phyloP scores from a whole-genome alignment of 2,329 filamentous ascomycete genomes.

The Pleochaeta shiraiana region DNA sequence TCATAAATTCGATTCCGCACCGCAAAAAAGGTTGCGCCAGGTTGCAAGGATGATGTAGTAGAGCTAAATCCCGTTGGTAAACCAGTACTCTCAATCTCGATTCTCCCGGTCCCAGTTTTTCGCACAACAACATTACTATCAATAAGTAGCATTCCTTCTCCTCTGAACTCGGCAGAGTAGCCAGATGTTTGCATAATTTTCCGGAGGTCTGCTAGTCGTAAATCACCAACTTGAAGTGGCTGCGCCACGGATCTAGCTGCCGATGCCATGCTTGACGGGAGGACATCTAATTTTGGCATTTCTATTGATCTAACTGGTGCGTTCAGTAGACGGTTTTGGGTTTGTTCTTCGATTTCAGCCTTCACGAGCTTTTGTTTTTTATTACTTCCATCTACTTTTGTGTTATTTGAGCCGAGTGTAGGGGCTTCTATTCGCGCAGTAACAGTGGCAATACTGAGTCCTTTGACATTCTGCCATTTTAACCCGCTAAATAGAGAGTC shows the following conservation, averaged over 20 bases:
- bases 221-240: slow-evolving; percentile 83
- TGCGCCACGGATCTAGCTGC: slow-evolving; percentile 58
- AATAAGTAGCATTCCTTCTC: slow-evolving; percentile 77
- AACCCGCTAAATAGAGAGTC: slow-evolving; percentile 67
- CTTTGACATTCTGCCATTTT: slow-evolving; percentile 86
- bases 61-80: slow-evolving; percentile 23
- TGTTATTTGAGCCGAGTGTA: slow-evolving; percentile 21
- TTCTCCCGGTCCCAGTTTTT: slow-evolving; percentile 68
- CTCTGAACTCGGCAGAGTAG: slow-evolving; percentile 78
- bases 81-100: slow-evolving; percentile 68
- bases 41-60: slow-evolving; percentile 17
- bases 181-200: slow-evolving; percentile 63
- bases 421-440: slow-evolving; percentile 46
- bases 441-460: slow-evolving; percentile 78
- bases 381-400: slow-evolving; percentile 21
- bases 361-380: slow-evolving; percentile 24
- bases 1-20: slow-evolving; percentile 88
- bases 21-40: slow-evolving; percentile 54
- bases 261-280: slow-evolving; percentile 39
- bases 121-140: slow-evolving; percentile 74
- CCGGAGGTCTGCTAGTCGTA: slow-evolving; percentile 71
- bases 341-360: slow-evolving; percentile 20
- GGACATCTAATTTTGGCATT: slow-evolving; percentile 22
- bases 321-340: slow-evolving; percentile 7
- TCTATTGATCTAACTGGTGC: slow-evolving; percentile 9